These are phyloP conservation scores for Camellia granthamiana DNA, from an alignment of 148 eudicot species.

Conservation along the genomic window DNA sequence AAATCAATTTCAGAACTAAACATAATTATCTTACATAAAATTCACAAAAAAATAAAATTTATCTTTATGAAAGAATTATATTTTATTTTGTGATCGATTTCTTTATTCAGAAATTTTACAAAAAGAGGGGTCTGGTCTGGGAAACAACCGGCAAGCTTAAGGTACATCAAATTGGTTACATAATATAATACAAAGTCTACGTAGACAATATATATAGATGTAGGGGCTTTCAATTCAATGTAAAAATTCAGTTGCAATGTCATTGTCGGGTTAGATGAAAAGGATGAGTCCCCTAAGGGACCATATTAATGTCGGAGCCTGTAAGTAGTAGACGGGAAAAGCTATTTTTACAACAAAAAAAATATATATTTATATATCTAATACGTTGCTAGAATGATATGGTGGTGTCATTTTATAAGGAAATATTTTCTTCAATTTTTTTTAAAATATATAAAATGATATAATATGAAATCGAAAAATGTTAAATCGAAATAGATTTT, in stretches of 20 bases:
- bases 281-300: slow-evolving; percentile 14
- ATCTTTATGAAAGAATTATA: neutral
- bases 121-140: neutral
- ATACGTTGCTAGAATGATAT: too few relatives aligned
- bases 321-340: neutral
- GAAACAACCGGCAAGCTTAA: too few relatives aligned
- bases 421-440: too few relatives aligned
- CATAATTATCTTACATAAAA: neutral
- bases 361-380: neutral
- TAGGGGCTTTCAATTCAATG: neutral
- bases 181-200: slow-evolving; percentile 23
- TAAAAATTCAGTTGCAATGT: slow-evolving; percentile 34
- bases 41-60: neutral
- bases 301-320: too few relatives aligned
- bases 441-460: too few relatives aligned
- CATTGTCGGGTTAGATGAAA: slow-evolving; percentile 48
- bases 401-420: too few relatives aligned
- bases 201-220: slow-evolving; percentile 21
- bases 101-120: neutral
- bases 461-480: too few relatives aligned
- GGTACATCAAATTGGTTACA: slow-evolving; percentile 31
- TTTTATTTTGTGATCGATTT: too few relatives aligned
- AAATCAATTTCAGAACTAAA: too few relatives aligned
- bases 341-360: slow-evolving; percentile 10
- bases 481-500: too few relatives aligned